Evolutionary conservation across 140 eudicot genomes (phyloP), one percentile per base, ranked within the genome.

Genomic region (Cichorium intybus): DNA sequence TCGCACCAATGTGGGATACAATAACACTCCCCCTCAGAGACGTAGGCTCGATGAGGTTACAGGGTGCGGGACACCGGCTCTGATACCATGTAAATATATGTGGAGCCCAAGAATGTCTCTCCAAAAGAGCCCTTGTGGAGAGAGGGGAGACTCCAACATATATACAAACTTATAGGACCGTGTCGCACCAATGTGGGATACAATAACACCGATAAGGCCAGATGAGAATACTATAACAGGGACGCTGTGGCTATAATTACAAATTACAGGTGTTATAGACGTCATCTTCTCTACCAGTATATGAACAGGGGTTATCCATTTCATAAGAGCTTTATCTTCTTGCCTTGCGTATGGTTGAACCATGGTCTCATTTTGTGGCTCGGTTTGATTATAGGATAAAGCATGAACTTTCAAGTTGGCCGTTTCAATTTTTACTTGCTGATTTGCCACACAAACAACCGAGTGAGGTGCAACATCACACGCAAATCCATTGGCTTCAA

Each of bases 181-280:
- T n/a, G n/a, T n/a, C n/a, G n/a, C n/a, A n/a, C n/a, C n/a, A n/a
- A n/a, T n/a, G n/a, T n/a, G n/a, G n/a, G n/a, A n/a, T n/a, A n/a
- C n/a, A n/a, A n/a, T n/a, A n/a, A n/a, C n/a, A n/a, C n/a, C n/a
- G n/a, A n/a, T n/a, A n/a, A 76, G 57, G 34, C 85, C 81, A 43
- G 87, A 81, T 22, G 88, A 81, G 64, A 85, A 81, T 2, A 85
- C 43, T 20, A 81, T 68, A 5, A 86, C 83, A 7, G 85, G 88
- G 64, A 69, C 79, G 26, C 28, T 10, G 56, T 85, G 87, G 43
- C 27, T 58, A 66, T 68, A 65, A 3, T 60, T 6, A 52, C 93
- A 85, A 49, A 68, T 11, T 24, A 73, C 49, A n/a, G 79, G 66
- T 17, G 56, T 23, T 16, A 22, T 23, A 0, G 46, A 2, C 10